phyloP scores from a whole-genome alignment of 345 rosid species.

The Schrenkiella parvula region DNA sequence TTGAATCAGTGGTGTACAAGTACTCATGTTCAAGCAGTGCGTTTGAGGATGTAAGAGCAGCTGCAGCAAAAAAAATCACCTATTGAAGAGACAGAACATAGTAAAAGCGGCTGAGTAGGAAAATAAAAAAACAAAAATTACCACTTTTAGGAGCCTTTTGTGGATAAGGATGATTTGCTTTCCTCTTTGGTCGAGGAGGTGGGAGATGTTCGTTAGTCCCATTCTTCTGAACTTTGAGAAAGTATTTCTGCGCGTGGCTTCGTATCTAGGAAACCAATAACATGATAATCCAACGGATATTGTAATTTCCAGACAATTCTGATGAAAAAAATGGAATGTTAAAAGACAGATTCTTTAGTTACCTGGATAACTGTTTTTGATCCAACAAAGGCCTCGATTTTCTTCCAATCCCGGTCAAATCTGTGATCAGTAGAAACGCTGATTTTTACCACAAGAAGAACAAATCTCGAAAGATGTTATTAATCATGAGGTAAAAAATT shows the following conservation, averaged over 20 bases:
- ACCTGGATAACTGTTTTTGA: conserved; percentile 96
- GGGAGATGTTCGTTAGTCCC: conserved; percentile 89
- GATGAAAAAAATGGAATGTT: neutral
- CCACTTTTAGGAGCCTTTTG: conserved; percentile 81
- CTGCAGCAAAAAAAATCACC: conserved; percentile 30
- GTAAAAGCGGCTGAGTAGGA: conserved; percentile 15
- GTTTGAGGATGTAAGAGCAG: conserved; percentile 44
- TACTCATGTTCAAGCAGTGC: conserved; percentile 44
- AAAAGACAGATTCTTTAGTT: neutral
- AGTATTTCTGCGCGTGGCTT: conserved; percentile 95
- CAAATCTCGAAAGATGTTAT: neutral
- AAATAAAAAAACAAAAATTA: neutral
- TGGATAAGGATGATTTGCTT: conserved; percentile 92
- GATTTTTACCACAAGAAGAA: neutral
- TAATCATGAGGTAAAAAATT: neutral
- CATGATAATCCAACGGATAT: neutral
- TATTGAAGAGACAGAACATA: neutral
- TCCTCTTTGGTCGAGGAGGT: conserved; percentile 96
- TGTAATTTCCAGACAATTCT: neutral
- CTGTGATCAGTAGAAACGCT: conserved; percentile 29
- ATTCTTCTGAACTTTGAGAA: conserved; percentile 84
- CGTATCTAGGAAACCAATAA: conserved; percentile 54
- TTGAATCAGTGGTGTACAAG: conserved; percentile 41
- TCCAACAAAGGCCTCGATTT: conserved; percentile 91
- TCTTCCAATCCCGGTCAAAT: conserved; percentile 98